Conservation (phyloP, 805 yeast species). For the Yamadazyma akitaensis region DNA sequence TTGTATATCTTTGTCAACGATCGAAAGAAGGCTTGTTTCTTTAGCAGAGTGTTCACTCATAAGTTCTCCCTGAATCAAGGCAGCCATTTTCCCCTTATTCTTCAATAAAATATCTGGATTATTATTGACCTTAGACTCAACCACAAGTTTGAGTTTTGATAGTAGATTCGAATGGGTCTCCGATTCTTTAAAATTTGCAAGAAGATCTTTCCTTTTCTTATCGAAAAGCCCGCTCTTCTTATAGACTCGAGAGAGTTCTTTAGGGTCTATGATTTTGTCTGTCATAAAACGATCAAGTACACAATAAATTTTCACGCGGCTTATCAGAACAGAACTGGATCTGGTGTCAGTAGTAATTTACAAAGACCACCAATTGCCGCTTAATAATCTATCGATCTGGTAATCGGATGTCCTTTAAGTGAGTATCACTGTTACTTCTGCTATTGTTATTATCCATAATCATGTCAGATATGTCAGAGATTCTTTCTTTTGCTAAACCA, state of each 20-base stretch:
- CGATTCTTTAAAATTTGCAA: conserved; percentile 41
- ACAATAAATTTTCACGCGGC: neutral
- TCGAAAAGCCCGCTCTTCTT: conserved; percentile 52
- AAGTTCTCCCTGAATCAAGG: conserved; percentile 51
- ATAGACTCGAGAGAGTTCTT: conserved; percentile 37
- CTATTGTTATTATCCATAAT: too few relatives aligned
- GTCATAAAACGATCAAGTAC: neutral
- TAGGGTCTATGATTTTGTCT: conserved; percentile 25
- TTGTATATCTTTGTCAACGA: conserved; percentile 43
- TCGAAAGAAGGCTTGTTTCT: conserved; percentile 27
- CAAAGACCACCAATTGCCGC: too few relatives aligned
- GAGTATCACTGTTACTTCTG: too few relatives aligned
- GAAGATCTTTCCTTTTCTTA: conserved; percentile 37
- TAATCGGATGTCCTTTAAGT: too few relatives aligned
- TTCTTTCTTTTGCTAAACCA: neutral
- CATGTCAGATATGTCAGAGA: neutral
- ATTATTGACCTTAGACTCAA: conserved; percentile 43
- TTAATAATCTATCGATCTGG: too few relatives aligned
- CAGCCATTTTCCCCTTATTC: conserved; percentile 50
- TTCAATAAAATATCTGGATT: conserved; percentile 47
- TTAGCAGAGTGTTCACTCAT: conserved; percentile 25
- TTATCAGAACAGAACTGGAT: neutral
- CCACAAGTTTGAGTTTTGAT: conserved; percentile 37
- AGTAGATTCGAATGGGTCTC: conserved; percentile 41
- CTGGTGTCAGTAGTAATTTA: neutral